These are phyloP conservation scores for Citrullus mucosospermus DNA, from an alignment of 306 rosid genomes.

Conservation along the genomic window DNA sequence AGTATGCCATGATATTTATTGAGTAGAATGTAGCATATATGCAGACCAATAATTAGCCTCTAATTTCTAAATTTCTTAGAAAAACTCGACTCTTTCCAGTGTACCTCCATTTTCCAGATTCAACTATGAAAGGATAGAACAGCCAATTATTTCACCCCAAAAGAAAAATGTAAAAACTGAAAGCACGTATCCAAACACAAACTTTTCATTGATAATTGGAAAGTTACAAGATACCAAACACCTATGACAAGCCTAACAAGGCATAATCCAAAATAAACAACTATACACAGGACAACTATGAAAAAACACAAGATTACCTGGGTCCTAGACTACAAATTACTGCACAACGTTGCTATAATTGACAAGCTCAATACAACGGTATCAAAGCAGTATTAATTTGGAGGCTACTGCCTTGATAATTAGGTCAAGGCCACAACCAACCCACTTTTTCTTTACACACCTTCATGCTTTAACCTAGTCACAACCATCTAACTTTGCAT, in stretches of 20 bases:
- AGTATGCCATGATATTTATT: constrained; percentile 11
- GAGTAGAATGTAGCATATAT: constrained; percentile 1
- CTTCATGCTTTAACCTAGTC: not conserved
- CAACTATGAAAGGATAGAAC: not conserved
- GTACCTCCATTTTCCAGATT: not conserved
- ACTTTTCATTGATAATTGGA: not conserved
- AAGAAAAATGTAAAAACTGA: not conserved
- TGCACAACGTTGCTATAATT: not conserved
- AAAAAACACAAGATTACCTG: too few relatives aligned
- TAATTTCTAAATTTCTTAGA: not conserved
- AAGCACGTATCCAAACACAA: not conserved
- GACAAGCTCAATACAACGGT: not conserved
- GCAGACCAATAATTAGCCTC: not conserved
- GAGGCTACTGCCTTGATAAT: not conserved
- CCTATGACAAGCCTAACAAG: not conserved
- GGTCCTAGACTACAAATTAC: not conserved
- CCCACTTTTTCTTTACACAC: not conserved
- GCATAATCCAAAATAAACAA: not conserved
- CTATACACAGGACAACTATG: not conserved
- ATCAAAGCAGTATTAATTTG: not conserved
- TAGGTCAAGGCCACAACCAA: not conserved
- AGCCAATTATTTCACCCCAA: not conserved
- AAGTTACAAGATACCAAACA: not conserved
- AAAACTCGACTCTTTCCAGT: not conserved
- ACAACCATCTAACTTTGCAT: not conserved